A percentile compares a stretch with the other conserved stretches of the same genome.
Conservation (phyloP, 345 rosid genomes). For the Sonneratia alba region DNA sequence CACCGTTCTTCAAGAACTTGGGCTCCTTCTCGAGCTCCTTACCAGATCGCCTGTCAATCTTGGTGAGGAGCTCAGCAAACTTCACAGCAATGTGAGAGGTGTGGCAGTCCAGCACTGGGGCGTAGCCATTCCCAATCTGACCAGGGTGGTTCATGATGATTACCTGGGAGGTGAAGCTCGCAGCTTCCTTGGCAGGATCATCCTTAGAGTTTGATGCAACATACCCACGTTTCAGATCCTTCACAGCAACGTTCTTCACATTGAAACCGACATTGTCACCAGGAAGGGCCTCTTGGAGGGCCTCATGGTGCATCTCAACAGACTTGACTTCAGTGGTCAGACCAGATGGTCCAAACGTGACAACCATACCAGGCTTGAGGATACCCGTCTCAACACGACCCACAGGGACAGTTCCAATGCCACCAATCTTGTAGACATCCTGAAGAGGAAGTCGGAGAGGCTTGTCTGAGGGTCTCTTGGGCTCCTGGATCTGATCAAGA, state of each 20-base stretch:
- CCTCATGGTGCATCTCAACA: slow-evolving; percentile 18
- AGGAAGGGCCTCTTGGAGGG: slow-evolving; percentile 14
- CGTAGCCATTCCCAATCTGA: slow-evolving; percentile 25
- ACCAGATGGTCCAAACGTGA: slow-evolving; percentile 16
- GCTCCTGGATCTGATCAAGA: slow-evolving; percentile 14
- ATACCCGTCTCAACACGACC: slow-evolving; percentile 16
- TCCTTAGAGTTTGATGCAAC: slow-evolving; percentile 36
- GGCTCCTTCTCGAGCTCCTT: slow-evolving; percentile 38
- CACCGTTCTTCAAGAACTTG: slow-evolving; percentile 36
- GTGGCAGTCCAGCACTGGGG: slow-evolving; percentile 25
- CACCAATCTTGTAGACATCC: slow-evolving; percentile 20
- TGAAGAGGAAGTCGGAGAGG: slow-evolving; percentile 20
- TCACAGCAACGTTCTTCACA: slow-evolving; percentile 34
- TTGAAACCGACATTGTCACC: slow-evolving; percentile 35
- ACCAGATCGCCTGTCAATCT: slow-evolving; percentile 31
- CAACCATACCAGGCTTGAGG: slow-evolving; percentile 16
- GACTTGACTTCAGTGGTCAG: slow-evolving; percentile 17
- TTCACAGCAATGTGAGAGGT: slow-evolving; percentile 26
- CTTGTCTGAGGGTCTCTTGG: slow-evolving; percentile 16
- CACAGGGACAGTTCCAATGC: slow-evolving; percentile 19
- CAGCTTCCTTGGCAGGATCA: slow-evolving; percentile 34
- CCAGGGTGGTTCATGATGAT: slow-evolving; percentile 42
- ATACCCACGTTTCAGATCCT: slow-evolving; percentile 34
- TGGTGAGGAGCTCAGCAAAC: slow-evolving; percentile 26
- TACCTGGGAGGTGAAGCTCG: slow-evolving; percentile 29